A percentile compares a stretch with the other conserved stretches of the same genome.
phyloP scores from a whole-genome alignment of 2,329 filamentous ascomycete species.

The Herpotrichia juniperi region DNA sequence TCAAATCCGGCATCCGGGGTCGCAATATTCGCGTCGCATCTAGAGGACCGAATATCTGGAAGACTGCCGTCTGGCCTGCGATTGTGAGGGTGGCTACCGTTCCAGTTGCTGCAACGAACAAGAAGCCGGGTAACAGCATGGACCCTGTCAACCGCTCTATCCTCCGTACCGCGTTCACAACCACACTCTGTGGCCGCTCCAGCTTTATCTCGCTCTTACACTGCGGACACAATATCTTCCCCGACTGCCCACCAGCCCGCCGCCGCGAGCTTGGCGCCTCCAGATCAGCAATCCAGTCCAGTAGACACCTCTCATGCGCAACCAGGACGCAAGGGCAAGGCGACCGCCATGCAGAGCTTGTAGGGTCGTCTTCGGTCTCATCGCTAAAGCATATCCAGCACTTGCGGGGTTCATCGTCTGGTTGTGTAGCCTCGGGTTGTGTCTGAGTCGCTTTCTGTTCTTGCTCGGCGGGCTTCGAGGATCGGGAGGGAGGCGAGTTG shows the following conservation, averaged over 20 bases:
- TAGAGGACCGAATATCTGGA: slow-evolving; percentile 68
- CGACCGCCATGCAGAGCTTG: slow-evolving; percentile 75
- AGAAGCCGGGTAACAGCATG: slow-evolving; percentile 69
- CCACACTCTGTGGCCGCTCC: slow-evolving; percentile 72
- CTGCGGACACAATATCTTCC: slow-evolving; percentile 81
- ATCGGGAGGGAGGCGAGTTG: slow-evolving; percentile 36
- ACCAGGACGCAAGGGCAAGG: slow-evolving; percentile 90
- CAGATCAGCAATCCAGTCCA: slow-evolving; percentile 92
- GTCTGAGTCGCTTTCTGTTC: slow-evolving; percentile 13
- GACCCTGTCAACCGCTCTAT: slow-evolving; percentile 63
- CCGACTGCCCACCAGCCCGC: slow-evolving; percentile 52
- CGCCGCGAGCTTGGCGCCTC: slow-evolving; percentile 66
- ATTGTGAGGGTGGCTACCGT: slow-evolving; percentile 54
- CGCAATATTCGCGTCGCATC: slow-evolving; percentile 63
- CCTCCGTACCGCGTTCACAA: slow-evolving; percentile 70
- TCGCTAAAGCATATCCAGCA: slow-evolving; percentile 76
- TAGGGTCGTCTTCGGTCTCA: slow-evolving; percentile 67
- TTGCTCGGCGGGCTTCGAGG: slow-evolving; percentile 16
- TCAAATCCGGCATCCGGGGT: slow-evolving; percentile 45
- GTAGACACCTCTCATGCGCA: slow-evolving; percentile 86
- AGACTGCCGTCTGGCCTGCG: slow-evolving; percentile 68
- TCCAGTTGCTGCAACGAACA: slow-evolving; percentile 58
- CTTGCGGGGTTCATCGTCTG: slow-evolving; percentile 54
- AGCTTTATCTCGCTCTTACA: slow-evolving; percentile 85
- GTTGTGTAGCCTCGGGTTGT: slow-evolving; percentile 9